Evolutionary conservation across 768 basidiomycete species (phyloP), one percentile per base, ranked within the genome.

Genomic region (Amanita inopinata): DNA sequence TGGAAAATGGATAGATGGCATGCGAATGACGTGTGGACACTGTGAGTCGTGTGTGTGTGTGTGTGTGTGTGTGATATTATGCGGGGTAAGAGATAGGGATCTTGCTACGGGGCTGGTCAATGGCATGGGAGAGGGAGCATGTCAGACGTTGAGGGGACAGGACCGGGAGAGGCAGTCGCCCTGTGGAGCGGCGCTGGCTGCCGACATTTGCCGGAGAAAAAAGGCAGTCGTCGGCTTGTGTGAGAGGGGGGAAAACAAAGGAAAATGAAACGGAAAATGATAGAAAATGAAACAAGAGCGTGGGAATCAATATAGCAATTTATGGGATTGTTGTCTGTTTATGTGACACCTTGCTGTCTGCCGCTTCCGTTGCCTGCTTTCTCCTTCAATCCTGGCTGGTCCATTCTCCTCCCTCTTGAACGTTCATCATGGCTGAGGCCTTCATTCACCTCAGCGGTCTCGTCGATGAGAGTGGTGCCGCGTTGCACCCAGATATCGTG

Each of bases 391-490:
- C 17, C 25, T 24, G 33, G 24, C 43, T 44, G 11, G 43, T 20
- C 27, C 14, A 14, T 9, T n/a, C 43, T 20, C 25, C 17, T 18
- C 17, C 11, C 27, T 28, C 27, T n/a, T n/a, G n/a, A n/a, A 6
- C 27, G 7, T 30, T 15, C 39, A 27, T 24, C 18, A 46, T 46
- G 45, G 44, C 44, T 4, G 45, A 46, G 3, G 37, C 46, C 18
- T 47, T 41, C 28, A 37, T 50, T 1, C 50, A 51, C 25, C 53
- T 56, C 17, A 45, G 49, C 25, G 56, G 51, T 18, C 54, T 47
- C 8, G 40, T 57, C 33, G 56, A 58, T 41, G 49, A 55, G 34
- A 49, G 44, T 23, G 56, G 56, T 4, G 51, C 48, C 32, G 57
- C 53, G 0, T 33, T 51, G 2, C 38, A 37, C 2, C 52, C 54